Percentiles rank a stretch among this genome's conserved stretches.
phyloP scores from a whole-genome alignment of 306 rosid genomes.

The Benincasa hispida region DNA sequence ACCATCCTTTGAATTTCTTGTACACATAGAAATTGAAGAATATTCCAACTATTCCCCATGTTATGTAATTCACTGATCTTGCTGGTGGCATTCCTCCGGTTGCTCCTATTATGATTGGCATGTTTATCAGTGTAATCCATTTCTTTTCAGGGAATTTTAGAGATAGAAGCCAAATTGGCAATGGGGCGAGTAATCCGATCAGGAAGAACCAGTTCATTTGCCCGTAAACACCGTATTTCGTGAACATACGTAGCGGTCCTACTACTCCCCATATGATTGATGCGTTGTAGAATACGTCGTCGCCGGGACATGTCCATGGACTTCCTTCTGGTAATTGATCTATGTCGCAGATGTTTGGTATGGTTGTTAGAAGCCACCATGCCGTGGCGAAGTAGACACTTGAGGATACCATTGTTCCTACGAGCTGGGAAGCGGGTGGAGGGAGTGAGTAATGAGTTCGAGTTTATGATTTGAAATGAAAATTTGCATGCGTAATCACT shows the following conservation, averaged over 20 bases:
- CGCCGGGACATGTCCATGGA: conserved; percentile 71
- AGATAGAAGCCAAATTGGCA: conserved; percentile 38
- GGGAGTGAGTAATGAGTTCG: no score
- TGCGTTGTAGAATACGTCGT: conserved; percentile 56
- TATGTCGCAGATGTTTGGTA: conserved; percentile 38
- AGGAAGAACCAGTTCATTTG: conserved; percentile 59
- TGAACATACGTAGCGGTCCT: conserved; percentile 61
- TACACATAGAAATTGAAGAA: conserved; percentile 50
- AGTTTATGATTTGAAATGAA: no score
- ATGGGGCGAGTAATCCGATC: conserved; percentile 36
- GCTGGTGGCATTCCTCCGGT: conserved; percentile 24
- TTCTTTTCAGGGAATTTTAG: conserved; percentile 29
- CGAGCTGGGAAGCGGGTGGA: conserved; percentile 12
- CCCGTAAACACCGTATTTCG: conserved; percentile 30
- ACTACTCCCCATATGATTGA: conserved; percentile 75
- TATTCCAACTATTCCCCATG: conserved; percentile 47
- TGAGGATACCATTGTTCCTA: conserved; percentile 44
- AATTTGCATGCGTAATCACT: no score
- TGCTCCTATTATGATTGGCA: conserved; percentile 37
- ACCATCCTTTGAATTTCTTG: conserved; percentile 32
- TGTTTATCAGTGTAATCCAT: conserved; percentile 42
- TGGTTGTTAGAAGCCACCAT: conserved; percentile 53
- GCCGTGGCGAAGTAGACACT: conserved; percentile 42
- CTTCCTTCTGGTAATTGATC: conserved; percentile 31
- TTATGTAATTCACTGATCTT: conserved; percentile 30